Conservation (phyloP, 371 early-diverging fungal species). For the Actinomucor elegans region DNA sequence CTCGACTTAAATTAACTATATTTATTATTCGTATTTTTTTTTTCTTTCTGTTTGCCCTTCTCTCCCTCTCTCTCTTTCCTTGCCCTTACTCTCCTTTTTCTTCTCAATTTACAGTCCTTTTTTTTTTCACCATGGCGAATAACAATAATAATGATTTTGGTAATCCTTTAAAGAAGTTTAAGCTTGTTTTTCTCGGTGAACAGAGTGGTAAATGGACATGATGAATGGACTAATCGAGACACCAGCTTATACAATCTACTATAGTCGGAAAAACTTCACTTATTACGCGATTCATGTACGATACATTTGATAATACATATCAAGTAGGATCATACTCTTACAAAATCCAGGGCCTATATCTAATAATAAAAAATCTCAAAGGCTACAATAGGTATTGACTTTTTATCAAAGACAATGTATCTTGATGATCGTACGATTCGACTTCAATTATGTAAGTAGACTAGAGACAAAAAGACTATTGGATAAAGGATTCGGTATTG, state of each 20-base stretch:
- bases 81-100: constrained; percentile 1
- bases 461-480: too few relatives aligned
- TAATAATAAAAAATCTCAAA: constrained; percentile 21
- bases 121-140: constrained; percentile 10
- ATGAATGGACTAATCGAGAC: not conserved
- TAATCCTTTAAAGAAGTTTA: constrained; percentile 84
- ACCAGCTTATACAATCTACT: not conserved
- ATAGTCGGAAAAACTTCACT: constrained; percentile 99
- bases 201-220: constrained; percentile 83
- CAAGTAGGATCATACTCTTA: constrained; percentile 55
- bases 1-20: not conserved
- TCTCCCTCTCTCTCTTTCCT: not conserved
- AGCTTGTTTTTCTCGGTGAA: constrained; percentile 94
- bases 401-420: constrained; percentile 98
- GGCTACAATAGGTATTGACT: constrained; percentile 99
- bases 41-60: not conserved
- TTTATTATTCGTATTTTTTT: not conserved
- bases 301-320: constrained; percentile 96
- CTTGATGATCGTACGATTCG: constrained; percentile 96
- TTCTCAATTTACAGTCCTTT: not conserved
- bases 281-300: constrained; percentile 98
- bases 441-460: constrained; percentile 88
- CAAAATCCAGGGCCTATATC: not conserved
- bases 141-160: constrained; percentile 32
- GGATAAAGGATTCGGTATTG: too few relatives aligned